Evolutionary conservation across 2,329 filamentous ascomycete species (phyloP), one percentile per base, ranked within the genome.

Genomic region (Seiridium cupressi): DNA sequence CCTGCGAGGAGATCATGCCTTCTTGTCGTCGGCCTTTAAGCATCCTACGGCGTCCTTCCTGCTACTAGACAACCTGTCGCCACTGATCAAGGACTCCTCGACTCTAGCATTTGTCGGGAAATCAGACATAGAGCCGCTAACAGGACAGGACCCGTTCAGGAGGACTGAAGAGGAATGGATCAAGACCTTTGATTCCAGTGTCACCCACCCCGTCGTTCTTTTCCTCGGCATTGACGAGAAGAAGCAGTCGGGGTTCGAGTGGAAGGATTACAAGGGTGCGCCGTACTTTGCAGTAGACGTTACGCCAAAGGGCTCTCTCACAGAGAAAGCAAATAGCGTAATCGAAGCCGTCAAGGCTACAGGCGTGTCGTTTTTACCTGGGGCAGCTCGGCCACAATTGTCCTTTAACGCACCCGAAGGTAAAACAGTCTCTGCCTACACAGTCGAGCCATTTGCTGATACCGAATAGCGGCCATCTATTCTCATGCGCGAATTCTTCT

Each of bases 221-320:
- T 97, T 98, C 72, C 78, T 98, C 35, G 94, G 94, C 0, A 76
- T 97, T 53, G 87, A 96, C 66, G 92, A 96, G 67, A 75, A 73
- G 66, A 63, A 73, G 49, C 69, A 73, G 18, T 68, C 70, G 36
- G 83, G 78, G 0, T 84, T 90, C 56, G 70, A 80, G 61, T 89
- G 89, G 69, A 87, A 86, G 61, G 86, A 86, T 53, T 96, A 96
- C 72, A 84, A 81, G 40, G 95, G 94, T 3, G 82, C 84, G 54
- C 93, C 95, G 1, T 96, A 88, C 76, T 99, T 98, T 72, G 94
- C 93, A 1, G 74, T 99, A 10, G 95, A 98, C 72, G 84, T 97
- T 26, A 96, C 93, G 3, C 89, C 92, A 0, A 86, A 83, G 63
- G 88, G 84, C 1, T 79, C 79, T 3, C 77, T 87, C 42, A 85